Conservation (phyloP, 2,329 filamentous ascomycete genomes). For the Talaromyces amestolkiae region DNA sequence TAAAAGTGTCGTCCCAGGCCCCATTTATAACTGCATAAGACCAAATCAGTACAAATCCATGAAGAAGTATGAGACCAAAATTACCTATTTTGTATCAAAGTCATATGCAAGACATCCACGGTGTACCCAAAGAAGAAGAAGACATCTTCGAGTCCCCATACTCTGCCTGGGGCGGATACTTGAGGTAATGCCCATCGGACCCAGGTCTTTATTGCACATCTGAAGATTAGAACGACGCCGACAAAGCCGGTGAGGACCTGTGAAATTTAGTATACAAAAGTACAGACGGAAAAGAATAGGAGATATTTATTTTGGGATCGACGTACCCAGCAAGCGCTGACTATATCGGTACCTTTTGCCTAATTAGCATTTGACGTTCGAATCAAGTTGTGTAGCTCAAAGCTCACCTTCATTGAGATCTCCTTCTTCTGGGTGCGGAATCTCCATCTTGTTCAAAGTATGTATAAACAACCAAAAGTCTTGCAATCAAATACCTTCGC, state of each 20-base stretch:
- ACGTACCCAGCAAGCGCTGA: constrained; percentile 20
- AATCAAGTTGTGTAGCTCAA: neutral
- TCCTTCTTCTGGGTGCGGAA: constrained; percentile 22
- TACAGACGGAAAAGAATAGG: too few relatives aligned
- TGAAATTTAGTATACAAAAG: neutral
- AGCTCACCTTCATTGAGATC: constrained; percentile 23
- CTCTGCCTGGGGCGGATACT: constrained; percentile 31
- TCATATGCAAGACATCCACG: constrained; percentile 35
- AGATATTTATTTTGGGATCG: too few relatives aligned
- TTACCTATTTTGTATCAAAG: constrained; percentile 33
- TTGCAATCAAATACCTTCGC: neutral
- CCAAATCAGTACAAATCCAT: neutral
- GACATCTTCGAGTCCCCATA: constrained; percentile 37
- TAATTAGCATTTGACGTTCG: constrained; percentile 2
- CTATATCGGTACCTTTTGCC: constrained; percentile 16
- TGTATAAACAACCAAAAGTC: too few relatives aligned
- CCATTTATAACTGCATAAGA: constrained; percentile 26
- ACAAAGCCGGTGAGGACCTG: constrained; percentile 23
- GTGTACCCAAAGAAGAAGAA: constrained; percentile 31
- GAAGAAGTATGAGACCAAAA: neutral
- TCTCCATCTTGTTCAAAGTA: constrained; percentile 19
- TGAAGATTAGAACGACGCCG: constrained; percentile 22
- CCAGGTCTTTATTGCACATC: constrained; percentile 30
- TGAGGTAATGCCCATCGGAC: constrained; percentile 32
- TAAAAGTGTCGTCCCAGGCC: constrained; percentile 36